Conservation (phyloP, 1,284 basidiomycete species). For the Irpex sp. region DNA sequence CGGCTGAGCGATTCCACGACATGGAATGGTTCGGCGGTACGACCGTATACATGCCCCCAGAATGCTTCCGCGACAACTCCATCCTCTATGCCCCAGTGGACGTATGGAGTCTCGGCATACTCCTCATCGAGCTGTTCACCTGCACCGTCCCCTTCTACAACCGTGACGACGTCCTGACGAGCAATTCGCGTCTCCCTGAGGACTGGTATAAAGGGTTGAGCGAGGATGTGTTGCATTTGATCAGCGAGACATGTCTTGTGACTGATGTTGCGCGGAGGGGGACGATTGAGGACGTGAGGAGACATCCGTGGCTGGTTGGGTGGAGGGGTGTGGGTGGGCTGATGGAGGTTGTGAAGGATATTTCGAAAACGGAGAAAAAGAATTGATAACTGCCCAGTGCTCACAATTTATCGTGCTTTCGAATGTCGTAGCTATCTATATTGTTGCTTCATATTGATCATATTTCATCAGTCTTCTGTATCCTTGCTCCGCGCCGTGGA, state of each 20-base stretch:
- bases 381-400: background rate
- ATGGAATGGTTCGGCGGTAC: background rate
- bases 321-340: background rate
- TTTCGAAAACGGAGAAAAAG: background rate
- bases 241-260: background rate
- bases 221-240: background rate
- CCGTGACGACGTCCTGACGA: background rate
- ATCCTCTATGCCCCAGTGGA: background rate
- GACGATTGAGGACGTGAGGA: background rate
- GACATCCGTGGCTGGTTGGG: background rate
- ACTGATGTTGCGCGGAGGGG: background rate
- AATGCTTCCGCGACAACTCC: background rate
- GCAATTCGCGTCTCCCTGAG: background rate
- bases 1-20: background rate
- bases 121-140: background rate
- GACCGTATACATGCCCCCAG: background rate
- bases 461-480: no score
- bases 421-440: no score
- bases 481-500: no score
- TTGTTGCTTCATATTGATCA: no score
- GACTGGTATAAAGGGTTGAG: background rate
- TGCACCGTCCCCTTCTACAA: background rate
- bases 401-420: no score
- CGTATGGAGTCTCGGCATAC: background rate
- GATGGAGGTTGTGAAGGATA: background rate